Conservation (phyloP, 2,329 filamentous ascomycete species). For the Nemania bipapillata region DNA sequence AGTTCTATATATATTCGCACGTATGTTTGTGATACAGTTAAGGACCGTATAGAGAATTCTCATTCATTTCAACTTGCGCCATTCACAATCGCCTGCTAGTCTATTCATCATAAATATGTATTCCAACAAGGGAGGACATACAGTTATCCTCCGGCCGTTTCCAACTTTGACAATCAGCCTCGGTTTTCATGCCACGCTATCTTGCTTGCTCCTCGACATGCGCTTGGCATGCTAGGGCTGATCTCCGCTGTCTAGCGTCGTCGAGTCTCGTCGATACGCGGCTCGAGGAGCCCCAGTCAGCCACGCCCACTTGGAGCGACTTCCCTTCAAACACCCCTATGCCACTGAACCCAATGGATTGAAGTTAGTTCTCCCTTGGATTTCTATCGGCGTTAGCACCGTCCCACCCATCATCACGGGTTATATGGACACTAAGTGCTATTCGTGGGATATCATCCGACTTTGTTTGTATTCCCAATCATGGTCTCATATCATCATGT, state of each 20-base stretch:
- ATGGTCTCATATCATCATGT: conserved; percentile 43
- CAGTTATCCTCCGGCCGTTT: not conserved
- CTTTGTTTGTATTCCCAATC: conserved; percentile 40
- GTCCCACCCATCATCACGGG: conserved; percentile 3
- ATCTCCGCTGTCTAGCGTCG: not conserved
- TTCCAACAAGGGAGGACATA: conserved; percentile 15
- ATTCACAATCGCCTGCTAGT: not conserved
- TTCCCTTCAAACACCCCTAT: not conserved
- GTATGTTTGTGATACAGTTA: not conserved
- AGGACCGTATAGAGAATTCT: not conserved
- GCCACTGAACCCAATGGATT: not conserved
- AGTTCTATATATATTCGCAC: not conserved
- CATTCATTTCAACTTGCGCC: not conserved
- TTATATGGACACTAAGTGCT: conserved; percentile 33
- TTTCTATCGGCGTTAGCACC: not conserved
- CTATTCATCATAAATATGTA: conserved; percentile 2
- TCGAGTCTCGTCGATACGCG: not conserved
- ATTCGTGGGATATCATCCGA: conserved; percentile 36
- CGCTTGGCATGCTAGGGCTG: conserved; percentile 2
- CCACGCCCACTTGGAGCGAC: not conserved
- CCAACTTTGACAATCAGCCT: not conserved
- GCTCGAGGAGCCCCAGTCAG: not conserved
- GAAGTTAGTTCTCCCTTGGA: not conserved
- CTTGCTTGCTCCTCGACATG: not conserved
- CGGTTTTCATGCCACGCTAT: conserved; percentile 5